Evolutionary conservation across 2,329 filamentous ascomycete genomes (phyloP), one percentile per base, ranked within the genome.

Genomic region (Aureobasidium sp.): DNA sequence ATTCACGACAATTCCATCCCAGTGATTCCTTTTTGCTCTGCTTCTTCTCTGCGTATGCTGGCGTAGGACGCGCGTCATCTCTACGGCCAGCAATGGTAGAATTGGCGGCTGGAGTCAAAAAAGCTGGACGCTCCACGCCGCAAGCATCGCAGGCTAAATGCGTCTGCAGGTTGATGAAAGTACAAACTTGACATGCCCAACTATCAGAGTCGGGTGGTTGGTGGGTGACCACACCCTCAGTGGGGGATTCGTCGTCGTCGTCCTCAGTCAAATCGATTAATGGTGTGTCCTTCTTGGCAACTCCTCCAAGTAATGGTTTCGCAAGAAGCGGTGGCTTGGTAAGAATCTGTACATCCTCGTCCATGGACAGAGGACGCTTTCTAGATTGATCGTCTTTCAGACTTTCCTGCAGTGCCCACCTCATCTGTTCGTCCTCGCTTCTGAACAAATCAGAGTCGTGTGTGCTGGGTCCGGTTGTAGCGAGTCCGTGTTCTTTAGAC

Each of bases 91-190:
- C 34, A 21, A 37, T 41, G 3, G 39, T 30, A 3, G 45, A 32
- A 10, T n/a, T 8, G 5, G 34, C 16, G 2, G 58, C 11, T 44
- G 34, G 44, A 37, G 34, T 21, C 41, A 44, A 69, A 51, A 75
- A 71, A 16, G 75, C 73, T 0, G 83, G 79, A 58, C 83, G 76
- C 67, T 86, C 83, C 2, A 79, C 73, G 7, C 77, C 78, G 67
- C 85, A 87, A 2, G 79, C 84, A 62, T 84, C 84, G 70, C 85
- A 87, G 48, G 79, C 78, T 11, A 86, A 77, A 65, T 79, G 84
- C 30, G 79, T 78, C n/a, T 81, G 67, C 1, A 82, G 81, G 63
- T 87, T 87, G 63, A 82, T 77, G 41, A 86, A 79, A 0, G 85
- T 87, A 72, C 85, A 87, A 63, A 81, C 77, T 11, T 80, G 76